Evolutionary conservation across 768 basidiomycete genomes (phyloP).

Genomic region (Sistotremastrum niveocremeum): DNA sequence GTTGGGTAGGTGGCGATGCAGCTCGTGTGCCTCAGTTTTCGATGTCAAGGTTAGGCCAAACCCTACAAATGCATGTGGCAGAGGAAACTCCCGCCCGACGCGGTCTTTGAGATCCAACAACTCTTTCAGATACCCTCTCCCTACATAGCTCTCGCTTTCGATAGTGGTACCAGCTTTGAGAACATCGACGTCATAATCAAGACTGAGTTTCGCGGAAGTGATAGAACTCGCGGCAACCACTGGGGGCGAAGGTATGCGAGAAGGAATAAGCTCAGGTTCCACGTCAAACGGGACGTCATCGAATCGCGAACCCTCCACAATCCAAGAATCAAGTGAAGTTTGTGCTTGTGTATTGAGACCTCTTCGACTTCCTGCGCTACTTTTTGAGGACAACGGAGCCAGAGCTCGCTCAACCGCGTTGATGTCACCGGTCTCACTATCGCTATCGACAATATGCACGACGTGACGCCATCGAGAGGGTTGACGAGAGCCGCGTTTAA

Average conservation of each 20-base stretch:
- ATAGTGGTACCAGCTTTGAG: conserved; percentile 44
- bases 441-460: no score
- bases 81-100: conserved; percentile 17
- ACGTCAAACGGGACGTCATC: conserved; percentile 3
- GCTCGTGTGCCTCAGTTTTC: conserved; percentile 28
- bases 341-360: neutral
- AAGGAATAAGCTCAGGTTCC: neutral
- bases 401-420: no score
- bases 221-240: neutral
- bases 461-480: no score
- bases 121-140: conserved; percentile 46
- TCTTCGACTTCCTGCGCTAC: no score
- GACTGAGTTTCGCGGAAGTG: conserved; percentile 15
- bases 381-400: no score
- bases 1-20: conserved; percentile 29
- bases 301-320: conserved; percentile 6
- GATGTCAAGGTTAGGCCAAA: conserved; percentile 10
- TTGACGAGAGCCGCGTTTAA: no score
- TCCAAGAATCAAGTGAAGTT: conserved; percentile 2
- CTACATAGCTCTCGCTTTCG: conserved; percentile 36
- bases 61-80: conserved; percentile 21
- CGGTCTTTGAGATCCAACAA: conserved; percentile 28
- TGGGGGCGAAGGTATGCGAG: conserved; percentile 7
- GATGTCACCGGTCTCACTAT: no score
- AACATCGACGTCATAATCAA: conserved; percentile 39